Evolutionary conservation across 345 rosid genomes (phyloP), one percentile per base, ranked within the genome.

Genomic region (Lumnitzera littorea): DNA sequence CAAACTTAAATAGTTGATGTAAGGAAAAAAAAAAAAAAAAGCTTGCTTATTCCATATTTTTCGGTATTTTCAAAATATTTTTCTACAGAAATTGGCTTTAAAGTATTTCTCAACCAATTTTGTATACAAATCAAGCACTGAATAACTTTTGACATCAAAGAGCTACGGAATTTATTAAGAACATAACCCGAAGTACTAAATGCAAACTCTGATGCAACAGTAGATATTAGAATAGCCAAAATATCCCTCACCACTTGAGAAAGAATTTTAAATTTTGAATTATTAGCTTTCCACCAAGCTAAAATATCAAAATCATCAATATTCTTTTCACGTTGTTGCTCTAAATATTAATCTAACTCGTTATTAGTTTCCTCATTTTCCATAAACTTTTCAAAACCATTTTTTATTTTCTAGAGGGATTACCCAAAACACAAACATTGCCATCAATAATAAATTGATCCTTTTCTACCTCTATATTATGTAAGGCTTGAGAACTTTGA

Each of bases 91-190:
- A 20, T 20, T 20, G 20, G 20, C 20, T 20, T 20, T 20, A 1
- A 20, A 20, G 0, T 20, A 20, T 20, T 20, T 55, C 31, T 46
- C 8, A 64, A 24, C 50, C 60, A 56, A 71, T 66, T 43, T 65
- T 61, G 24, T 10, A 50, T 13, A 36, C 56, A 71, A 10, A 66
- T 51, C 43, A 66, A 49, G 15, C 14, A 16, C 50, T 67, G 51
- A 3, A 57, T 24, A 1, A 61, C 55, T 23, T 11, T 66, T 13
- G 62, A 58, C 56, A 55, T 24, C 16, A 65, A 55, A 20, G 53
- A 55, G 46, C 60, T 53, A 8, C n/a, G 24, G 46, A 24, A 60
- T 9, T 8, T 8, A 29, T 60, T 36, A n/a, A 65, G 54, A 2
- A 47, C 58, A 27, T 0, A 36, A 13, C 55, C 11, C 3, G 11